Evolutionary conservation across 768 basidiomycete species (phyloP), one percentile per base, ranked within the genome.

Genomic region (Fibroporia radiculosa): DNA sequence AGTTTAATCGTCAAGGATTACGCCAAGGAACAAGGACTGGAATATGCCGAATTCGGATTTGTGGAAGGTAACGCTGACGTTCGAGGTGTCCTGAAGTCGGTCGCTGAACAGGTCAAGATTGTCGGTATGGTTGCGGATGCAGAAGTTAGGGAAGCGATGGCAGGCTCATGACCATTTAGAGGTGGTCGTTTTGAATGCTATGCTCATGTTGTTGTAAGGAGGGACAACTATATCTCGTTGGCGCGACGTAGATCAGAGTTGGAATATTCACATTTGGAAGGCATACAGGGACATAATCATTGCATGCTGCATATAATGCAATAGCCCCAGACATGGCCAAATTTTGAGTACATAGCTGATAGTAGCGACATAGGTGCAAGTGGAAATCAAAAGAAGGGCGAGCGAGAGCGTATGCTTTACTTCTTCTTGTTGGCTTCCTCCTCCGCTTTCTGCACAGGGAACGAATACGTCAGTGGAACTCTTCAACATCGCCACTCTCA

Each of bases 401-500:
- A 46, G 42, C 55, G 50, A 23, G 43, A 45, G 40, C 40, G 42
- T 50, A 49, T 53, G 46, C 47, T 69, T 70, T 80, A 88, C 72
- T 92, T 90, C 73, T 90, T 90, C 77, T 92, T 91, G 63, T 75
- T 78, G 47, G 85, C 88, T 63, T 92, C 90, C 76, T 93, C 90
- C 63, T 91, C 91, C 56, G 87, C 88, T 63, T 84, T 87, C 87
- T 89, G 45, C 50, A 56, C 56, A 37, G 27, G n/a, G 20, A 22
- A 42, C 27, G 45, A 20, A 25, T 27, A 28, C 1, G 55, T 64
- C 3, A 60, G 58, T 43, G 22, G 40, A 26, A 26, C 14, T 29
- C 44, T 33, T 36, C 42, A 19, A 38, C 28, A 24, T 7, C 27
- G 23, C 35, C 26, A 31, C 28, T 14, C 28, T 46, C 25, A 68